Evolutionary conservation across 2,329 filamentous ascomycete species (phyloP).

Genomic region (Pseudocercospora crystallina): DNA sequence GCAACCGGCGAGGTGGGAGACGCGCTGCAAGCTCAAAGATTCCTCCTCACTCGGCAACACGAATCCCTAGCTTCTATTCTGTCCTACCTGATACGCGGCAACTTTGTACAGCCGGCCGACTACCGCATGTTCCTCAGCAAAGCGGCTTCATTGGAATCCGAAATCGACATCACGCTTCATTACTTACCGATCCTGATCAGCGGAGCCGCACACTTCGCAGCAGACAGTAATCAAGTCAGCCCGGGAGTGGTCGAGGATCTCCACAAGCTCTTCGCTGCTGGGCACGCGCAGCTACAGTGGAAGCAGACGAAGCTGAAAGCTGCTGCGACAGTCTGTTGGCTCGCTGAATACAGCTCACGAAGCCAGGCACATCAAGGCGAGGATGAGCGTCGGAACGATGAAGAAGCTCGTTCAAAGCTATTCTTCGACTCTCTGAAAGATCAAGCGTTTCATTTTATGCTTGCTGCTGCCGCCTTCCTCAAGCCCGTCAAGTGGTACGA

Average conservation of each 20-base stretch:
- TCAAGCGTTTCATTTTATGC: conserved; percentile 86
- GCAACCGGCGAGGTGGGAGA: conserved; percentile 67
- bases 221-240: conserved; percentile 66
- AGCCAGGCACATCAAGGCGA: conserved; percentile 49
- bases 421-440: conserved; percentile 75
- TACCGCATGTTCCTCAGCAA: conserved; percentile 69
- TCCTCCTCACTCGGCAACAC: conserved; percentile 83
- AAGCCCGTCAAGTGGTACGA: conserved; percentile 83
- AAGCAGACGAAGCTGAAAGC: conserved; percentile 73
- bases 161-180: conserved; percentile 75
- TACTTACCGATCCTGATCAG: conserved; percentile 76
- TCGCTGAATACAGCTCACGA: conserved; percentile 87
- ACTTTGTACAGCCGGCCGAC: conserved; percentile 68
- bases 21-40: conserved; percentile 75
- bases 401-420: conserved; percentile 65
- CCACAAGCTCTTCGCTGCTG: conserved; percentile 66
- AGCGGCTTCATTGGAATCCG: conserved; percentile 70
- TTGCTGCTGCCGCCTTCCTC: conserved; percentile 79
- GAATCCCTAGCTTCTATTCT: conserved; percentile 82
- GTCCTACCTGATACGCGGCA: conserved; percentile 73
- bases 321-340: conserved; percentile 79
- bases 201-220: conserved; percentile 75
- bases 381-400: conserved; percentile 61
- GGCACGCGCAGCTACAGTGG: conserved; percentile 69
- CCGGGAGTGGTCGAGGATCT: conserved; percentile 70